These are phyloP conservation scores for Cardiospermum halicacabum DNA, from an alignment of 345 rosid genomes.

Conservation along the genomic window DNA sequence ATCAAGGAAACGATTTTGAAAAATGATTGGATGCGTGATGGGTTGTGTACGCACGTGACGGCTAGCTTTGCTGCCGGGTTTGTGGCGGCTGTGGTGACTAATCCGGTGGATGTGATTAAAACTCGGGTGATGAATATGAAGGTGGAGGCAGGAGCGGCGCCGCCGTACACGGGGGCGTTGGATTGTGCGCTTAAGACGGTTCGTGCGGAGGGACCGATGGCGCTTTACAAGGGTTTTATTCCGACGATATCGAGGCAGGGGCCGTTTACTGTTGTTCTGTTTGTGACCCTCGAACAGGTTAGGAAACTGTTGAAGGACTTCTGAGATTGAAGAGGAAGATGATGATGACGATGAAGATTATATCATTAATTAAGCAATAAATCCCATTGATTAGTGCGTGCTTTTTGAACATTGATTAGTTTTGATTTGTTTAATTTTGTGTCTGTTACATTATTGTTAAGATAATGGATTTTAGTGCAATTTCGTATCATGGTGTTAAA, in stretches of 20 bases:
- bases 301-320: slow-evolving; percentile 61
- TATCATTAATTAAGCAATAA: background rate
- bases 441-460: too few species aligned
- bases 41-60: slow-evolving; percentile 65
- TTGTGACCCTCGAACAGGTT: slow-evolving; percentile 80
- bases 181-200: slow-evolving; percentile 82
- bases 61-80: slow-evolving; percentile 88
- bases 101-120: slow-evolving; percentile 88
- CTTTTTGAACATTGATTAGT: too few species aligned
- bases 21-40: slow-evolving; percentile 52
- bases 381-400: too few species aligned
- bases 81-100: slow-evolving; percentile 70
- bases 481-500: too few species aligned
- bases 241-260: slow-evolving; percentile 86
- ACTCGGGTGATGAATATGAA: slow-evolving; percentile 90
- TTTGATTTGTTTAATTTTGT: too few species aligned
- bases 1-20: slow-evolving; percentile 63
- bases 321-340: slow-evolving; percentile 15
- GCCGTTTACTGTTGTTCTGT: slow-evolving; percentile 80
- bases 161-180: slow-evolving; percentile 67
- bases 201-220: slow-evolving; percentile 69
- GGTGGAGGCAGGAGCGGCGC: slow-evolving; percentile 51
- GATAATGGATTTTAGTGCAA: too few species aligned
- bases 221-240: slow-evolving; percentile 77
- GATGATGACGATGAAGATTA: background rate